A percentile compares a stretch with the other conserved stretches of the same genome.
These are phyloP conservation scores for Auricularia heimuer DNA, from an alignment of 768 basidiomycete genomes.

Conservation along the genomic window DNA sequence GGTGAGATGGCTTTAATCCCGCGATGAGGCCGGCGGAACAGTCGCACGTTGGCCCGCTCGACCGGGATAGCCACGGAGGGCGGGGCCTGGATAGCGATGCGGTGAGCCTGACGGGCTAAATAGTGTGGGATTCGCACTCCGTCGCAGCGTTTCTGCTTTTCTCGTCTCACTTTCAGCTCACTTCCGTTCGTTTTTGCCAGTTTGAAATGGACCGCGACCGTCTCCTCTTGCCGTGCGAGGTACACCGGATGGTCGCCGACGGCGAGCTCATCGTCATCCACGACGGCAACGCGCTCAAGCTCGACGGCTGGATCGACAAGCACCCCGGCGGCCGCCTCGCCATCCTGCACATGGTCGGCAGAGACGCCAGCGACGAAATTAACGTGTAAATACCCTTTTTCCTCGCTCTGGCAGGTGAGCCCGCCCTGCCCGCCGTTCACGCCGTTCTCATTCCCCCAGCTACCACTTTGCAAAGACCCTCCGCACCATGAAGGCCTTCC, in stretches of 20 bases:
- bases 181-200: too few relatives aligned
- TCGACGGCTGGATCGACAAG: conserved; percentile 63
- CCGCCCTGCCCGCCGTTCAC: conserved; percentile 11
- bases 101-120: too few relatives aligned
- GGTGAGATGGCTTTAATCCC: too few relatives aligned
- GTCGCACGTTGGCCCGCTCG: too few relatives aligned
- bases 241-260: conserved; percentile 56
- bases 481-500: background rate
- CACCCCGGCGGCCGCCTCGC: conserved; percentile 89
- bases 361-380: conserved; percentile 93
- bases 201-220: background rate
- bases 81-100: too few relatives aligned
- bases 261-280: conserved; percentile 68
- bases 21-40: too few relatives aligned
- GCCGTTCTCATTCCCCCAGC: background rate
- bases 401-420: conserved; percentile 20
- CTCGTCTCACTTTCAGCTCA: too few relatives aligned
- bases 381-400: conserved; percentile 47
- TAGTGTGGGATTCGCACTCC: too few relatives aligned
- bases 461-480: background rate
- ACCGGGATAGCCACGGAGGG: too few relatives aligned
- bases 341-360: conserved; percentile 88
- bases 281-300: conserved; percentile 52
- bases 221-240: background rate
- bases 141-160: too few relatives aligned